phyloP scores from a whole-genome alignment of 1,139 yeast genomes.

The Debaryomyces psychrophilus region DNA sequence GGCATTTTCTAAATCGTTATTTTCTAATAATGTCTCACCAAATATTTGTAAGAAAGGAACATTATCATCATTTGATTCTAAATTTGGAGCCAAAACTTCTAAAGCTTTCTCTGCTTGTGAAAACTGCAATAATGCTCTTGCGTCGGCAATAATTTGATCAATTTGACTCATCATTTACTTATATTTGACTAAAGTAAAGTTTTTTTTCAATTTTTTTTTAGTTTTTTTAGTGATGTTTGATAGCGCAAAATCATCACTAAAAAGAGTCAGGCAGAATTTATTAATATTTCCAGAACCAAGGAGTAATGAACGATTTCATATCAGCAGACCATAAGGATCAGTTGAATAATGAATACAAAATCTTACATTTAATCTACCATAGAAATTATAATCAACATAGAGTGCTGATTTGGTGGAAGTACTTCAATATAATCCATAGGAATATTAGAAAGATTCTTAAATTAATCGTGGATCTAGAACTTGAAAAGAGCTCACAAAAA shows the following conservation, averaged over 20 bases:
- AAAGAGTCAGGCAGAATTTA: background rate
- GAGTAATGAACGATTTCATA: constrained; percentile 7
- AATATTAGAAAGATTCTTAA: constrained; percentile 46
- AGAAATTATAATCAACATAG: constrained; percentile 78
- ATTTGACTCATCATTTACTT: constrained; percentile 9
- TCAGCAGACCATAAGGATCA: constrained; percentile 1
- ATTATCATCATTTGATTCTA: constrained; percentile 30
- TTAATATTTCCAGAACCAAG: background rate
- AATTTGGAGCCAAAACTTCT: constrained; percentile 35
- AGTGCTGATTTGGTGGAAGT: constrained; percentile 76
- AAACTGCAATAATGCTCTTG: constrained; percentile 37
- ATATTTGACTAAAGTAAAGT: background rate
- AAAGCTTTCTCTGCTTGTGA: constrained; percentile 48
- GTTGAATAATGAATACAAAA: constrained; percentile 49
- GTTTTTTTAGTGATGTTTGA: background rate
- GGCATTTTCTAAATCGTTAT: constrained; percentile 77
- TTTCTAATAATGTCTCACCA: constrained; percentile 81
- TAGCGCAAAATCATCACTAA: constrained; percentile 4
- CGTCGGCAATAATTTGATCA: constrained; percentile 23
- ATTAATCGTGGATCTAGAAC: constrained; percentile 24
- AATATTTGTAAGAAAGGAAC: constrained; percentile 43
- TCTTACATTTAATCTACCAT: constrained; percentile 66
- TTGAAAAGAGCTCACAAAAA: constrained; percentile 20
- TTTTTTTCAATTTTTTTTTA: constrained; percentile 7
- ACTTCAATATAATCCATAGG: constrained; percentile 65